Conservation (phyloP, 2,329 filamentous ascomycete genomes). For the Cordyceps farinosa region DNA sequence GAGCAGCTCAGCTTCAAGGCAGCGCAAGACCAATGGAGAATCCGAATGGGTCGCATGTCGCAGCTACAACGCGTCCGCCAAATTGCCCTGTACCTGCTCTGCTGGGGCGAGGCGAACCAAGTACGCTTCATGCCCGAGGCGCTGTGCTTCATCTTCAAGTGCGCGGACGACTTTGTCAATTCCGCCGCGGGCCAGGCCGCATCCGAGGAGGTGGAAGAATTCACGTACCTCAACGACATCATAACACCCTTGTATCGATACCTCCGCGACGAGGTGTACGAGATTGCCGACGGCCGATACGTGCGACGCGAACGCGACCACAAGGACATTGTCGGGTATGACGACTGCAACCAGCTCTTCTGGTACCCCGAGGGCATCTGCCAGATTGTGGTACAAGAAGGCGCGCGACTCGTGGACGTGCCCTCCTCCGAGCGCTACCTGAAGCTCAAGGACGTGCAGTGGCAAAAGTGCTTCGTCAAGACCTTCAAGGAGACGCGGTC, state of each 20-base stretch:
- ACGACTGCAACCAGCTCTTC: constrained; percentile 98
- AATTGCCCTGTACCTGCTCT: constrained; percentile 84
- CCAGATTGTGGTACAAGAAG: constrained; percentile 86
- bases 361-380: constrained; percentile 99
- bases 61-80: constrained; percentile 94
- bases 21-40: constrained; percentile 97
- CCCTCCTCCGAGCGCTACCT: constrained; percentile 83
- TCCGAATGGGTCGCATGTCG: constrained; percentile 98
- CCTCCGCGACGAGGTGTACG: constrained; percentile 92
- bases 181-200: constrained; percentile 60
- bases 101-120: constrained; percentile 98
- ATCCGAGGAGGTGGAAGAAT: constrained; percentile 59
- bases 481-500: constrained; percentile 97
- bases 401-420: constrained; percentile 87
- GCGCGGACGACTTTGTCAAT: constrained; percentile 91
- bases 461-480: constrained; percentile 99
- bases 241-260: constrained; percentile 96
- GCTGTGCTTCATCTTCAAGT: constrained; percentile 99
- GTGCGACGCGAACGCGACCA: constrained; percentile 94
- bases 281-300: constrained; percentile 92
- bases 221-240: constrained; percentile 89
- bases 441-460: constrained; percentile 88
- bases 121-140: constrained; percentile 96
- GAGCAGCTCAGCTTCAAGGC: constrained; percentile 69
- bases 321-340: constrained; percentile 89